Percentiles rank a stretch among this genome's conserved stretches.
Conservation (phyloP, 2,329 filamentous ascomycete species). For the Microcyclospora pomicola region DNA sequence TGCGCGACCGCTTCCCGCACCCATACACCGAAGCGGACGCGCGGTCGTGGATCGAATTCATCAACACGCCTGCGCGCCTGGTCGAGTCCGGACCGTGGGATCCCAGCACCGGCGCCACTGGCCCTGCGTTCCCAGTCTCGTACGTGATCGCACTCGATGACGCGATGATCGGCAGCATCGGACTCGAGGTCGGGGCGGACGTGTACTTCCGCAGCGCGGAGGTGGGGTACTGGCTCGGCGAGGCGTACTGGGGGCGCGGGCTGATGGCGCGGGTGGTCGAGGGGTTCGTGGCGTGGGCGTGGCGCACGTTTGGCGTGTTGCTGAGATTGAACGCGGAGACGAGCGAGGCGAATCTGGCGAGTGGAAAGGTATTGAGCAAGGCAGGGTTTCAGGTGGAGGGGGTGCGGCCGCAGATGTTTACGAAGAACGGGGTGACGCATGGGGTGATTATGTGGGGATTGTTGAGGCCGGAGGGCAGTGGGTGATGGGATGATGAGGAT, state of each 20-base stretch:
- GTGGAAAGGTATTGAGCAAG: constrained; percentile 24
- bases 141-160: constrained; percentile 15
- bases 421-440: too few relatives aligned
- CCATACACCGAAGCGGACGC: constrained; percentile 26
- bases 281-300: constrained; percentile 24
- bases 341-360: constrained; percentile 22
- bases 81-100: constrained; percentile 10
- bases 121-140: constrained; percentile 7
- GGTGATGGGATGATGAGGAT: too few relatives aligned
- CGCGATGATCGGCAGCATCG: constrained; percentile 25
- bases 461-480: too few relatives aligned
- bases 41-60: constrained; percentile 23
- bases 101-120: constrained; percentile 6
- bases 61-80: constrained; percentile 6
- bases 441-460: too few relatives aligned
- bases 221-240: constrained; percentile 31
- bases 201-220: constrained; percentile 25
- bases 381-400: constrained; percentile 27
- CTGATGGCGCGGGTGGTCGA: constrained; percentile 21
- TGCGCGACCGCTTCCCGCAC: constrained; percentile 25
- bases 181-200: constrained; percentile 20
- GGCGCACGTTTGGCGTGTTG: constrained; percentile 18
- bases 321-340: constrained; percentile 20
- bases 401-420: constrained; percentile 6
- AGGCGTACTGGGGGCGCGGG: constrained; percentile 22